A percentile compares a stretch with the other conserved stretches of the same genome.
Conservation (phyloP, 2,329 filamentous ascomycete species). For the Rhinocladiella mackenziei region DNA sequence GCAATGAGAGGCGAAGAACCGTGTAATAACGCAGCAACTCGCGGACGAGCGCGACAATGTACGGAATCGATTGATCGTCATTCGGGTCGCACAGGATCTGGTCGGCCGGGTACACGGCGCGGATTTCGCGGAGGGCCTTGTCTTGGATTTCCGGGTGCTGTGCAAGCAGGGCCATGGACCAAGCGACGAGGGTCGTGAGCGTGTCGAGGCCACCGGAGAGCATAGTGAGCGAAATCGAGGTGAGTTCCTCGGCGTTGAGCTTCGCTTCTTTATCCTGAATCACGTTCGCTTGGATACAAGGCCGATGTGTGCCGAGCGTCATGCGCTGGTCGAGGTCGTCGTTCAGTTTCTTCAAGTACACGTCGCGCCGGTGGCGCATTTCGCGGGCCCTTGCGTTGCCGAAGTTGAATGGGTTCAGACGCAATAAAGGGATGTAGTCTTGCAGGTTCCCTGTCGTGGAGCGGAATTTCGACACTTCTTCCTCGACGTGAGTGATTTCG, state of each 20-base stretch:
- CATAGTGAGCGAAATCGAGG: slow-evolving; percentile 65
- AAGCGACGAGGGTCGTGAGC: slow-evolving; percentile 61
- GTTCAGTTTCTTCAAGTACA: slow-evolving; percentile 57
- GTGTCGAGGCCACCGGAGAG: slow-evolving; percentile 64
- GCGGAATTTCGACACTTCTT: slow-evolving; percentile 57
- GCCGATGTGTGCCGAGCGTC: slow-evolving; percentile 56
- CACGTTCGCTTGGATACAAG: slow-evolving; percentile 65
- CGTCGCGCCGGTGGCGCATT: slow-evolving; percentile 57
- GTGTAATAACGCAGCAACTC: slow-evolving; percentile 62
- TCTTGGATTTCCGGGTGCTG: slow-evolving; percentile 60
- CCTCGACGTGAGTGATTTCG: slow-evolving; percentile 61
- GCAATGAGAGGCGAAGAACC: slow-evolving; percentile 60
- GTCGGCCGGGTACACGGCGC: slow-evolving; percentile 49
- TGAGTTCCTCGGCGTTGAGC: slow-evolving; percentile 60
- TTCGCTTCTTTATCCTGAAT: slow-evolving; percentile 61
- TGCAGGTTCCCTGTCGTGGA: slow-evolving; percentile 60
- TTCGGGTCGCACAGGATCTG: slow-evolving; percentile 54
- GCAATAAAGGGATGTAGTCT: slow-evolving; percentile 57
- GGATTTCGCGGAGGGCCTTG: slow-evolving; percentile 56
- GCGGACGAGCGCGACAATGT: slow-evolving; percentile 59
- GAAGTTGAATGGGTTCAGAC: slow-evolving; percentile 59
- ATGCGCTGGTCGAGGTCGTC: slow-evolving; percentile 58
- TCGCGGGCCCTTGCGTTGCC: slow-evolving; percentile 57
- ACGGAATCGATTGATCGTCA: slow-evolving; percentile 62
- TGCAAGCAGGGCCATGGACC: slow-evolving; percentile 59